Conservation (phyloP, 768 basidiomycete species). For the Lactarius akahatsu region DNA sequence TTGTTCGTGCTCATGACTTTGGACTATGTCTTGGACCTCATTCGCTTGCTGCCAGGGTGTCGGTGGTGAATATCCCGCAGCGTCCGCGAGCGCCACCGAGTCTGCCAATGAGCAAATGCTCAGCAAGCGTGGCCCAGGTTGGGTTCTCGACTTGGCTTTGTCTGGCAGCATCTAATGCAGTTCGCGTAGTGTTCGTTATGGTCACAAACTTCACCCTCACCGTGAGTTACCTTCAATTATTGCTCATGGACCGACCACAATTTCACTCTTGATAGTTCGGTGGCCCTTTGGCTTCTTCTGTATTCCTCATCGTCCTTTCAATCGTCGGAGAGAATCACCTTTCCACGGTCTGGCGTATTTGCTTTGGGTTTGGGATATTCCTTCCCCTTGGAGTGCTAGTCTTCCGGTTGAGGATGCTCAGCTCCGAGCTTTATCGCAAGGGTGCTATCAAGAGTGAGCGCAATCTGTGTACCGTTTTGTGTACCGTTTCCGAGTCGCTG, state of each 20-base stretch:
- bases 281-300: conserved; percentile 61
- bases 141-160: conserved; percentile 14
- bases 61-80: conserved; percentile 77
- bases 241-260: neutral
- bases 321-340: conserved; percentile 63
- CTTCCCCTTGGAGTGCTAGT: conserved; percentile 67
- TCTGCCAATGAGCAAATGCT: conserved; percentile 69
- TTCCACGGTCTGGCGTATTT: conserved; percentile 64
- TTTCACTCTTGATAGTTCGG: conserved; percentile 48
- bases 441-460: conserved; percentile 62
- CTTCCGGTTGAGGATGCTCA: conserved; percentile 73
- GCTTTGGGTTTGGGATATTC: conserved; percentile 61
- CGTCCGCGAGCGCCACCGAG: conserved; percentile 65
- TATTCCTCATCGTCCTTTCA: conserved; percentile 67
- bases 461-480: neutral
- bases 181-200: conserved; percentile 60
- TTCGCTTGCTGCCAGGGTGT: conserved; percentile 50
- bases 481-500: neutral
- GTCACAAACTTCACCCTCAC: conserved; percentile 70
- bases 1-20: conserved; percentile 43
- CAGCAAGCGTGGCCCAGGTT: conserved; percentile 59
- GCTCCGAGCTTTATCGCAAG: conserved; percentile 58
- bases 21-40: conserved; percentile 8
- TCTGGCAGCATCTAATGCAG: conserved; percentile 7
- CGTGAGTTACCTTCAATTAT: conserved; percentile 38